Conservation (phyloP, 2,329 filamentous ascomycete species). For the Tolypocladium guangdongense region DNA sequence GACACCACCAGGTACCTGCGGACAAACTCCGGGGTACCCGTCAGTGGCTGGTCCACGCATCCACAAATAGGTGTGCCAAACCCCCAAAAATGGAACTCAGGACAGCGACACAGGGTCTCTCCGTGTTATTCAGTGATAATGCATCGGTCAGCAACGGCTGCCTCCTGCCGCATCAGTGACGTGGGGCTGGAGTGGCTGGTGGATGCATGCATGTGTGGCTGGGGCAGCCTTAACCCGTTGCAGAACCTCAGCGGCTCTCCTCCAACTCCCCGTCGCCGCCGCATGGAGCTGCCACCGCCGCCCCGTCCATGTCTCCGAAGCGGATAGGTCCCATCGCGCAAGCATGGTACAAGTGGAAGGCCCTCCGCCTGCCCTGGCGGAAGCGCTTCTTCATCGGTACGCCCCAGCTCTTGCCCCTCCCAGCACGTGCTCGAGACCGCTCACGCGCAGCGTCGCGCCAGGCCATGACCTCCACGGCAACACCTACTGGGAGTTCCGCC, state of each 20-base stretch:
- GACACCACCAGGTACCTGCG: too few relatives aligned
- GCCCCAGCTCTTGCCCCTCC: conserved; percentile 8
- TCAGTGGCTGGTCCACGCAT: too few relatives aligned
- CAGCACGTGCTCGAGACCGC: background rate
- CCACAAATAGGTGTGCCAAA: too few relatives aligned
- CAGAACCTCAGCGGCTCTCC: too few relatives aligned
- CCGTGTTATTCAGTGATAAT: background rate
- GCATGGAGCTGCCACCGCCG: background rate
- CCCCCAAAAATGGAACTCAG: too few relatives aligned
- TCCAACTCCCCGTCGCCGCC: background rate
- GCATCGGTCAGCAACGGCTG: background rate
- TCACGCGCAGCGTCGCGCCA: conserved; percentile 15
- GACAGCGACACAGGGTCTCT: too few relatives aligned
- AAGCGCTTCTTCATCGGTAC: conserved; percentile 51
- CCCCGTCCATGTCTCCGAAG: conserved; percentile 21
- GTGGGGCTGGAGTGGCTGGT: background rate
- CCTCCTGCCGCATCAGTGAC: background rate
- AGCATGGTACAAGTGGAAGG: conserved; percentile 52
- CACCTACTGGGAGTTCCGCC: conserved; percentile 59
- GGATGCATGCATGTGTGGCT: background rate
- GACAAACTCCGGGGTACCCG: too few relatives aligned
- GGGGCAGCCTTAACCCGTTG: too few relatives aligned
- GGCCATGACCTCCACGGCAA: conserved; percentile 55
- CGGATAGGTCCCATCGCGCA: conserved; percentile 24
- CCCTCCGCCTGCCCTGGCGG: conserved; percentile 51